Evolutionary conservation across 805 yeast genomes (phyloP).

Genomic region (Debaryomyces prosopidis): DNA sequence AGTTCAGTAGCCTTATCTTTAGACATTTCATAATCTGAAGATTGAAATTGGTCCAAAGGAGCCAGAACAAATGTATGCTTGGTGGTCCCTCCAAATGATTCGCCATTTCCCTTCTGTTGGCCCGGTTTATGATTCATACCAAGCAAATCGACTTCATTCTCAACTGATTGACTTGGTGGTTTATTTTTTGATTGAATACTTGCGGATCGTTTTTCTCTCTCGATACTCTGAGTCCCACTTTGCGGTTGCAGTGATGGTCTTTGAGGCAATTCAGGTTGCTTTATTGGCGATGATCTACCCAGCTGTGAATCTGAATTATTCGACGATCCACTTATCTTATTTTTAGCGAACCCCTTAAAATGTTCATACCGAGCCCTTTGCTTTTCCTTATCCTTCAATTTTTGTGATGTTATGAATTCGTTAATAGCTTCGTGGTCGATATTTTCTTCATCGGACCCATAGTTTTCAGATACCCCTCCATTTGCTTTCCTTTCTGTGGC

Average conservation of each 20-base stretch:
- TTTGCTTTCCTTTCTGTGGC: constrained; percentile 32
- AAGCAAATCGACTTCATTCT: constrained; percentile 23
- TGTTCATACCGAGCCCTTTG: constrained; percentile 23
- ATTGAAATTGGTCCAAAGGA: constrained; percentile 38
- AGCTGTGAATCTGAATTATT: neutral
- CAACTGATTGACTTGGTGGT: constrained; percentile 2
- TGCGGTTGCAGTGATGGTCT: constrained; percentile 8
- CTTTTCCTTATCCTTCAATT: constrained; percentile 36
- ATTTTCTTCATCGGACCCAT: constrained; percentile 50
- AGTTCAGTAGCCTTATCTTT: constrained; percentile 59
- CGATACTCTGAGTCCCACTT: constrained; percentile 8
- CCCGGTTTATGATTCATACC: constrained; percentile 27
- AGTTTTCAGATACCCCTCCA: constrained; percentile 40
- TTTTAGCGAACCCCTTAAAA: constrained; percentile 13
- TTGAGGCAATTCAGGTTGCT: constrained; percentile 1
- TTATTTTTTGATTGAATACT: no score
- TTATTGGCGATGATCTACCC: constrained; percentile 5
- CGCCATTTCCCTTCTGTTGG: constrained; percentile 20
- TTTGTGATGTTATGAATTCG: constrained; percentile 36
- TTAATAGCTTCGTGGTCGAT: constrained; percentile 44
- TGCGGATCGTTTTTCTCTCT: no score
- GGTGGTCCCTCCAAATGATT: constrained; percentile 18
- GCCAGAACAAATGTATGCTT: constrained; percentile 8
- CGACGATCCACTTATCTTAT: constrained; percentile 4
- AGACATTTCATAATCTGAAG: constrained; percentile 46